Evolutionary conservation across 2,329 filamentous ascomycete genomes (phyloP).

Genomic region (Exophiala sideris): DNA sequence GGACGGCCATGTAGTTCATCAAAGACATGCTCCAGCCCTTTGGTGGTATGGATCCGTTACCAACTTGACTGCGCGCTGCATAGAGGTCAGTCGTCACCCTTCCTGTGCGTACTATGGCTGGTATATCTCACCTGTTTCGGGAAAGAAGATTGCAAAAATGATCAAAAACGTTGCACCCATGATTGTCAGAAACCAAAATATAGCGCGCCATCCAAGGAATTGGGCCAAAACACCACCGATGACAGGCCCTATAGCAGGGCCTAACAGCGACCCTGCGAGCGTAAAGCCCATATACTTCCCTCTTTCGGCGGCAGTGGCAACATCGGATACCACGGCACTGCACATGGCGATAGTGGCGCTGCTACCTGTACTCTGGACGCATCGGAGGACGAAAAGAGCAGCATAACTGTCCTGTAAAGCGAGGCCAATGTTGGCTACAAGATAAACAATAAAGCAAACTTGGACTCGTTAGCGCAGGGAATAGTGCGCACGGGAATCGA

Average conservation of each 20-base stretch:
- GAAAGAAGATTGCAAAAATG: slow-evolving; percentile 33
- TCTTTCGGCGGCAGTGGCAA: slow-evolving; percentile 37
- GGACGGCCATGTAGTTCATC: slow-evolving; percentile 27
- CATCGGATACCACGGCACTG: slow-evolving; percentile 39
- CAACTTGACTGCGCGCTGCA: slow-evolving; percentile 34
- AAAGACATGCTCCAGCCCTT: slow-evolving; percentile 37
- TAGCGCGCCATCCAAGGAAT: slow-evolving; percentile 50
- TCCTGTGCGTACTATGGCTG: too few relatives aligned
- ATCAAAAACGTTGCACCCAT: slow-evolving; percentile 37
- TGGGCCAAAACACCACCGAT: slow-evolving; percentile 41
- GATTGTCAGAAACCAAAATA: slow-evolving; percentile 57
- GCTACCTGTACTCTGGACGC: slow-evolving; percentile 34
- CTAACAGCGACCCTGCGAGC: slow-evolving; percentile 37
- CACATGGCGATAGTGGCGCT: slow-evolving; percentile 42
- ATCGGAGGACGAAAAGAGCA: slow-evolving; percentile 39
- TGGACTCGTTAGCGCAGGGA: background rate
- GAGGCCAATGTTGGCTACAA: slow-evolving; percentile 42
- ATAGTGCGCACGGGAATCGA: background rate
- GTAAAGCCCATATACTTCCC: slow-evolving; percentile 43
- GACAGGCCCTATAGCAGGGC: slow-evolving; percentile 46
- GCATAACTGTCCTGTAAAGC: slow-evolving; percentile 40
- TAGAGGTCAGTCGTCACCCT: background rate
- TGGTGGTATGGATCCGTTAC: slow-evolving; percentile 40
- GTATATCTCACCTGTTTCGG: slow-evolving; percentile 34
- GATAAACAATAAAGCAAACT: slow-evolving; percentile 45